Conservation (phyloP, 345 rosid genomes). For the Cardamine occulta region DNA sequence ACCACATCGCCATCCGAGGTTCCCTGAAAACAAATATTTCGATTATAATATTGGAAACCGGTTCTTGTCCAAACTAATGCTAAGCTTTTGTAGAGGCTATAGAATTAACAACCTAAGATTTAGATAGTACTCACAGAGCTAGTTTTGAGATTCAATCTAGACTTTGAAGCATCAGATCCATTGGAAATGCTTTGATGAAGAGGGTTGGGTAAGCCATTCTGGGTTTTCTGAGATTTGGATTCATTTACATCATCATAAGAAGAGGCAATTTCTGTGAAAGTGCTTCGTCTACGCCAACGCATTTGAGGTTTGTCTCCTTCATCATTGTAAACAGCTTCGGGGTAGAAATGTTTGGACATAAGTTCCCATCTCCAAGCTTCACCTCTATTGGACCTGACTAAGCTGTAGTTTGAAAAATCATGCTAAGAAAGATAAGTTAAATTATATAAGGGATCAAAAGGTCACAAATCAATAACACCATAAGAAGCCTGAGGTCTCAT, state of each 20-base stretch:
- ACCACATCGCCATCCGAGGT: slow-evolving; percentile 25
- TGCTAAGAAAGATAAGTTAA: background rate
- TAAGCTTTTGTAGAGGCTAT: slow-evolving; percentile 8
- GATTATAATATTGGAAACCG: background rate
- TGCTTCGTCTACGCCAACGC: slow-evolving; percentile 75
- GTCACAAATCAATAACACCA: background rate
- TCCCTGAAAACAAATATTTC: slow-evolving; percentile 29
- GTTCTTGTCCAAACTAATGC: slow-evolving; percentile 22
- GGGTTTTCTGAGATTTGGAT: slow-evolving; percentile 31
- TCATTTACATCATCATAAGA: slow-evolving; percentile 30
- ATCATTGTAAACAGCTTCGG: slow-evolving; percentile 78
- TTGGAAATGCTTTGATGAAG: slow-evolving; percentile 6
- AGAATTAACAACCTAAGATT: background rate
- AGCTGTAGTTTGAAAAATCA: slow-evolving; percentile 48
- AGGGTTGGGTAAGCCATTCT: slow-evolving; percentile 26
- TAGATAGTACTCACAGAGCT: slow-evolving; percentile 35
- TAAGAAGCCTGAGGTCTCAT: background rate
- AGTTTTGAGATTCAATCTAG: slow-evolving; percentile 13
- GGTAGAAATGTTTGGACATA: slow-evolving; percentile 68
- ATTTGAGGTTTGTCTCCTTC: slow-evolving; percentile 58
- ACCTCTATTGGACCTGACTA: slow-evolving; percentile 55
- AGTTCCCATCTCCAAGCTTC: slow-evolving; percentile 58
- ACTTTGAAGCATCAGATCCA: slow-evolving; percentile 36
- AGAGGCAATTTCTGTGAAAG: slow-evolving; percentile 49
- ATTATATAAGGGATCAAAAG: slow-evolving; percentile 8